Conservation (phyloP, 1,284 basidiomycete genomes). For the Papiliotrema nemorosa region DNA sequence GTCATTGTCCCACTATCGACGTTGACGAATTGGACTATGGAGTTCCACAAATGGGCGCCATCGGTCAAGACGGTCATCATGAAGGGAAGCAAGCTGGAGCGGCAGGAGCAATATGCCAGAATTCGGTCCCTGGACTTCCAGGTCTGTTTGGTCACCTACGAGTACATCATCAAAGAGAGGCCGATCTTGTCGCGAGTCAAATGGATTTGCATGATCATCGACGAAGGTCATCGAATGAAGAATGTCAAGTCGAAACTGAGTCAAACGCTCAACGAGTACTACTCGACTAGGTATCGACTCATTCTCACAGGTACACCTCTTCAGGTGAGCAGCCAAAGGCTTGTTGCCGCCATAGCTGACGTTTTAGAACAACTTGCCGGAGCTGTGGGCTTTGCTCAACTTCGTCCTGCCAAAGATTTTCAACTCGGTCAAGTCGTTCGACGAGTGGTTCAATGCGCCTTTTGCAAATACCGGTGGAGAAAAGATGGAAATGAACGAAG, state of each 20-base stretch:
- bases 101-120: conserved; percentile 43
- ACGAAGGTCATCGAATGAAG: conserved; percentile 99
- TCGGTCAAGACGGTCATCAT: conserved; percentile 79
- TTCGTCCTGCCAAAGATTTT: conserved; percentile 98
- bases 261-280: conserved; percentile 88
- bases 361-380: conserved; percentile 83
- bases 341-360: conserved; percentile 1
- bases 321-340: conserved; percentile 54
- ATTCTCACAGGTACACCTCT: conserved; percentile 97
- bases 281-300: conserved; percentile 88
- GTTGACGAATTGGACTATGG: conserved; percentile 96
- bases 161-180: conserved; percentile 98
- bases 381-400: conserved; percentile 96
- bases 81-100: conserved; percentile 77
- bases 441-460: conserved; percentile 99
- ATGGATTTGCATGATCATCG: conserved; percentile 99
- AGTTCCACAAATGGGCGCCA: conserved; percentile 98
- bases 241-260: conserved; percentile 95
- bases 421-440: conserved; percentile 99
- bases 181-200: conserved; percentile 85
- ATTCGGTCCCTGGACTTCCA: conserved; percentile 68
- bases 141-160: conserved; percentile 94
- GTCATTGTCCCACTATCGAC: conserved; percentile 98
- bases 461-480: conserved; percentile 97
- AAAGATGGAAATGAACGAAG: conserved; percentile 99